phyloP scores from a whole-genome alignment of 345 rosid genomes.

The Passiflora organensis region DNA sequence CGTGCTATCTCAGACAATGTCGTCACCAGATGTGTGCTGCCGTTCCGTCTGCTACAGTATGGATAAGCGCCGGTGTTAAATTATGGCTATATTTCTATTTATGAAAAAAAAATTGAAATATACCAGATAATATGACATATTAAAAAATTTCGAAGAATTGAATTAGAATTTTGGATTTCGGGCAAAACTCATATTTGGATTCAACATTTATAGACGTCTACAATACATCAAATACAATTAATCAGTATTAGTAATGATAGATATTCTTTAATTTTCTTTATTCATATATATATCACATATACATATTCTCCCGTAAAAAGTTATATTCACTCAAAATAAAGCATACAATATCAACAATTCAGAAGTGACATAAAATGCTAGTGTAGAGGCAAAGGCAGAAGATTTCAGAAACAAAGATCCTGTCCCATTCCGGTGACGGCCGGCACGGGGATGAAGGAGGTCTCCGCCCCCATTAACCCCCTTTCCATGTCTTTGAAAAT shows the following conservation, averaged over 20 bases:
- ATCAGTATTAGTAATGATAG: too few relatives aligned
- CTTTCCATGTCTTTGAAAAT: constrained; percentile 6
- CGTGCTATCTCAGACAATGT: constrained; percentile 8
- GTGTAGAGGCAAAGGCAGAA: constrained; percentile 1
- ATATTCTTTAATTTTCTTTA: too few relatives aligned
- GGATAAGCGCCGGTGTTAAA: constrained; percentile 4
- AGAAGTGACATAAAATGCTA: not conserved
- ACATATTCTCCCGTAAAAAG: too few relatives aligned
- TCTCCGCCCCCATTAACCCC: constrained; percentile 29
- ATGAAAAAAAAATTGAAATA: too few relatives aligned
- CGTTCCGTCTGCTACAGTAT: constrained; percentile 2
- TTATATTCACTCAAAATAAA: not conserved
- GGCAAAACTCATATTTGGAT: too few relatives aligned
- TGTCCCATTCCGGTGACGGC: not conserved
- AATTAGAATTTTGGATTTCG: too few relatives aligned
- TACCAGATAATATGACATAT: too few relatives aligned
- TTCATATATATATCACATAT: too few relatives aligned
- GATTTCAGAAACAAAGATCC: not conserved
- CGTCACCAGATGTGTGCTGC: not conserved
- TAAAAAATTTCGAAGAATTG: too few relatives aligned
- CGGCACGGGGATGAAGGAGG: constrained; percentile 17
- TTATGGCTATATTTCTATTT: too few relatives aligned
- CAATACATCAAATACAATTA: too few relatives aligned
- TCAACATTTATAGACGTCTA: too few relatives aligned
- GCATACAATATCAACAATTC: not conserved